phyloP scores from a whole-genome alignment of 2,329 filamentous ascomycete species.

The Fusarium subtropicale region DNA sequence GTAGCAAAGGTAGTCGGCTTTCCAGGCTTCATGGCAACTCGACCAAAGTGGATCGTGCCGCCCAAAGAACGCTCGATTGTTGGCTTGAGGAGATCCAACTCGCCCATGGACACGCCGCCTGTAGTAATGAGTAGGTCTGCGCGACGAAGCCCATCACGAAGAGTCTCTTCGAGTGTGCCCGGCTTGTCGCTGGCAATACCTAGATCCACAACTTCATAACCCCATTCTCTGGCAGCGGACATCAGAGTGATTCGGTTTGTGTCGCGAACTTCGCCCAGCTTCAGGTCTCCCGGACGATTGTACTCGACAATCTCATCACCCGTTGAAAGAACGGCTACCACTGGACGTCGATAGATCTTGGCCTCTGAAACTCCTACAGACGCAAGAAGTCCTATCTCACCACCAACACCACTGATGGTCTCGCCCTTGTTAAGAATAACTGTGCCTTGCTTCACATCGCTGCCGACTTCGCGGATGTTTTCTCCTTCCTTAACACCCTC shows the following conservation, averaged over 20 bases:
- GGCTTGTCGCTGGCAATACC: slow-evolving; percentile 84
- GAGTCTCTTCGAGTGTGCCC: slow-evolving; percentile 77
- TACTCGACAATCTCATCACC: slow-evolving; percentile 93
- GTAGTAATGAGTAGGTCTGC: slow-evolving; percentile 90
- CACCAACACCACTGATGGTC: slow-evolving; percentile 85
- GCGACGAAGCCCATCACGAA: slow-evolving; percentile 78
- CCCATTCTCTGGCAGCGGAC: slow-evolving; percentile 78
- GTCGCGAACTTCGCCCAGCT: slow-evolving; percentile 88
- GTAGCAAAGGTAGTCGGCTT: slow-evolving; percentile 98
- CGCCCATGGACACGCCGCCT: slow-evolving; percentile 97
- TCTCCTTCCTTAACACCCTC: slow-evolving; percentile 80
- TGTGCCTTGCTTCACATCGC: slow-evolving; percentile 79
- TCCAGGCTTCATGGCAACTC: slow-evolving; percentile 97
- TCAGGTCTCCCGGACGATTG: slow-evolving; percentile 69
- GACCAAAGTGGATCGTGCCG: slow-evolving; percentile 94
- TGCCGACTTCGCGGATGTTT: slow-evolving; percentile 92
- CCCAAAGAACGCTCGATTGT: slow-evolving; percentile 91
- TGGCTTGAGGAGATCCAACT: slow-evolving; percentile 95
- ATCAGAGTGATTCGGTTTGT: slow-evolving; percentile 91
- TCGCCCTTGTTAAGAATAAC: slow-evolving; percentile 81
- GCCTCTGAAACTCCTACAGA: slow-evolving; percentile 82
- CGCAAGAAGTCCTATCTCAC: slow-evolving; percentile 90
- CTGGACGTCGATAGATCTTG: slow-evolving; percentile 77
- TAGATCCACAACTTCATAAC: slow-evolving; percentile 84
- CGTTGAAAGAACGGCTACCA: slow-evolving; percentile 89